A percentile compares a stretch with the other conserved stretches of the same genome.
These are phyloP conservation scores for Paracoccidioides lutzii DNA, from an alignment of 2,329 filamentous ascomycete genomes.

Conservation along the genomic window DNA sequence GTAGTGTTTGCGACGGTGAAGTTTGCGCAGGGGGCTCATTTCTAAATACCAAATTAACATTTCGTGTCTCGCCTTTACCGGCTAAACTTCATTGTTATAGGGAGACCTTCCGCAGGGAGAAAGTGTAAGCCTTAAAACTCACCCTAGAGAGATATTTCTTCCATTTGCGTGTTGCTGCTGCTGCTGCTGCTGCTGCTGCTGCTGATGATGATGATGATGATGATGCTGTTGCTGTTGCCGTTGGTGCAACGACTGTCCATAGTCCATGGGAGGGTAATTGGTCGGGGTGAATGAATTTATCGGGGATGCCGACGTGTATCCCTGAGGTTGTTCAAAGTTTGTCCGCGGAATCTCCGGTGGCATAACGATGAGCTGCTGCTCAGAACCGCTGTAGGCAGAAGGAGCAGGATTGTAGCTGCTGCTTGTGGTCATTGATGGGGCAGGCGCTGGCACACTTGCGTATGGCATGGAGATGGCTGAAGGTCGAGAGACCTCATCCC, in stretches of 20 bases:
- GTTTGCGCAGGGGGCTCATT: constrained; percentile 32
- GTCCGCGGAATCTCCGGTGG: constrained; percentile 68
- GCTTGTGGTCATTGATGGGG: constrained; percentile 56
- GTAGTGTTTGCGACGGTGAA: constrained; percentile 38
- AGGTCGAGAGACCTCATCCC: constrained; percentile 39
- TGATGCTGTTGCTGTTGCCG: constrained; percentile 39
- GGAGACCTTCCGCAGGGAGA: neutral
- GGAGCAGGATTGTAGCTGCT: constrained; percentile 47
- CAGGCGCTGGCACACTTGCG: constrained; percentile 57
- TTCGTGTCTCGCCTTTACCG: neutral
- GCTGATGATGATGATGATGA: constrained; percentile 35
- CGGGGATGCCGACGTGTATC: constrained; percentile 55
- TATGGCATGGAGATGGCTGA: constrained; percentile 58
- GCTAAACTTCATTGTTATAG: neutral
- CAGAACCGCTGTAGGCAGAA: constrained; percentile 45
- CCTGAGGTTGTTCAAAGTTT: constrained; percentile 56
- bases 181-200: constrained; percentile 38
- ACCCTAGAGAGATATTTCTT: constrained; percentile 74
- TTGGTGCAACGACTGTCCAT: constrained; percentile 48
- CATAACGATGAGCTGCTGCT: constrained; percentile 53
- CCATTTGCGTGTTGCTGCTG: constrained; percentile 41
- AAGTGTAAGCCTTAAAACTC: constrained; percentile 35
- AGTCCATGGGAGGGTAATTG: constrained; percentile 67
- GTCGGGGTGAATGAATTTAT: constrained; percentile 55
- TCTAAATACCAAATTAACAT: constrained; percentile 2